Evolutionary conservation across 306 rosid genomes (phyloP).

Genomic region (Gastrolobium bilobum): DNA sequence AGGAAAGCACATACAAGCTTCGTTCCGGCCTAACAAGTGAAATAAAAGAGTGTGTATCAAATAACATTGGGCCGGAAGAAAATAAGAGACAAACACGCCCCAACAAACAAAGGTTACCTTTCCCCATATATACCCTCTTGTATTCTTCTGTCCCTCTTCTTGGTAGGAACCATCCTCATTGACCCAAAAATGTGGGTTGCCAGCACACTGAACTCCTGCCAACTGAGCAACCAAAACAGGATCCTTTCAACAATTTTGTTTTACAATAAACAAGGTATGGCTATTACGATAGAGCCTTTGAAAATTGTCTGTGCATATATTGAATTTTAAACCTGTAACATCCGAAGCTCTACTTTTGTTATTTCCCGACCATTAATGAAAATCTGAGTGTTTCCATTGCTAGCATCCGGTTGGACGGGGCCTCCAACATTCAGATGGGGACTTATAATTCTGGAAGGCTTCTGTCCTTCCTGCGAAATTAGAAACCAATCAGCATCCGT

Average conservation of each 20-base stretch:
- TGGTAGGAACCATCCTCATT: constrained; percentile 99
- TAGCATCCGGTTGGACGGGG: constrained; percentile 80
- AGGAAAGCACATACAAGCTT: constrained; percentile 96
- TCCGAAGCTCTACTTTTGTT: constrained; percentile 95
- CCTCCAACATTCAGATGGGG: constrained; percentile 95
- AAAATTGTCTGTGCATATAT: constrained; percentile 16
- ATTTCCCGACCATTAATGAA: constrained; percentile 94
- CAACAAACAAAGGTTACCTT: constrained; percentile 64
- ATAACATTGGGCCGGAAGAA: constrained; percentile 13
- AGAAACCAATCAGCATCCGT: constrained; percentile 41
- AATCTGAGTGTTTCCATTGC: constrained; percentile 94
- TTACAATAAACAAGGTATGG: not conserved
- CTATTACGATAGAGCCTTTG: constrained; percentile 21
- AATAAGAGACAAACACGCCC: constrained; percentile 2
- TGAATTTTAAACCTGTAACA: constrained; percentile 86
- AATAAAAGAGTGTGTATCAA: constrained; percentile 17
- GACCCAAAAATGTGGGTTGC: constrained; percentile 99
- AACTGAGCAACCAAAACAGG: constrained; percentile 64
- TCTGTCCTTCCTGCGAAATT: constrained; percentile 88
- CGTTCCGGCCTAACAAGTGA: constrained; percentile 85
- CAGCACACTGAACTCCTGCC: constrained; percentile 99
- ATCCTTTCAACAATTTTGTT: constrained; percentile 41
- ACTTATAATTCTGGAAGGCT: constrained; percentile 87
- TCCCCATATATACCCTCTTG: constrained; percentile 98
- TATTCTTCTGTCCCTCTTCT: constrained; percentile 99